Base-by-base conservation (phyloP, 2,329 filamentous ascomycete species). In the Alternaria gaisen region DNA sequence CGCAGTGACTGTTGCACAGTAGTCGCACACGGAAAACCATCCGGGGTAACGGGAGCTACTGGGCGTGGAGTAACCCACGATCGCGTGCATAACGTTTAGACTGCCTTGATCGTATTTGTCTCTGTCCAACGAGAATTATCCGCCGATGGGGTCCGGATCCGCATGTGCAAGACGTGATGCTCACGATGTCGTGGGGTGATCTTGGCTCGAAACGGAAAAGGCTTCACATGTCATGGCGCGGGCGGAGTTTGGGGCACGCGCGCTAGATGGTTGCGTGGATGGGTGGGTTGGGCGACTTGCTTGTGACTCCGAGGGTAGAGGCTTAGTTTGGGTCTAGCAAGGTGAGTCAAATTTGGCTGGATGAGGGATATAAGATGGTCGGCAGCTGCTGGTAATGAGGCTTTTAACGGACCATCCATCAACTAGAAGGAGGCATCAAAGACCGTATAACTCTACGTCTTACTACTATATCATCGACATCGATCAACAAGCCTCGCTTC, bases 151-250 rank as follows among this genome's bases (percentile, higher is more conserved):
- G 53, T 53, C 52, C 55, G 44, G 64, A 60, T 61, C 61, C 52
- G 58, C 58, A 53, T n/a, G 47, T 47, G 40, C 44, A 16, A 54
- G 50, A 58, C 46, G 32, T 47, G 42, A 56, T 58, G 28, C 50
- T 61, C 61, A 64, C 56, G 56, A 58, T 53, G 61, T 52, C 54
- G 55, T 61, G 58, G 58, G 40, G 47, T 61, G 64, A 66, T 61
- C 55, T 57, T 38, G 28, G 40, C 43, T 50, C 58, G 58, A 61
- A 64, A 66, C 61, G 53, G 53, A 12, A 47, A 55, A n/a, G 50
- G 50, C 50, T 50, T 50, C 46, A 50, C 46, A 50, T 50, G 46
- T 38, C 30, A 50, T 22, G 46, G 46, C 46, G 16, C 46, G 46
- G 32, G 46, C 30, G 46, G 46, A 36, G 20, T 50, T 50, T 34